Base-by-base conservation (phyloP, 2,329 filamentous ascomycete genomes). In the Ilyonectria sp. region DNA sequence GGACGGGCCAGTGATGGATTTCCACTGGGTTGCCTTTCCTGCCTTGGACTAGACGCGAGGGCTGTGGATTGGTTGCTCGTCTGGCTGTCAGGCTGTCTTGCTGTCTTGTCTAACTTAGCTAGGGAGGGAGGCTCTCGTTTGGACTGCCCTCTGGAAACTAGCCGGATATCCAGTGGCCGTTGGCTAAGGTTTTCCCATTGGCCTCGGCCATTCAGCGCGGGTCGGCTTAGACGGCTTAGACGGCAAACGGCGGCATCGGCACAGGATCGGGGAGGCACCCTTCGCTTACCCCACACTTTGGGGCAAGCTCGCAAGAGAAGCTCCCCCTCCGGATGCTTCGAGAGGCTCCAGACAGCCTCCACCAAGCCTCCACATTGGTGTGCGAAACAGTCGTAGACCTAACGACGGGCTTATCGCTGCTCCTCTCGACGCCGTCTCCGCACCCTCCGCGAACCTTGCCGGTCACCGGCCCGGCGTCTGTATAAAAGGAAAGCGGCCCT, bases 241-340 rank as follows among this genome's bases (percentile, higher is more conserved):
- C 74, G 74, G 74, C 71, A 76, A 76, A 49, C 31, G 60, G 66
- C 72, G 72, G 72, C 71, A 71, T 67, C 71, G 71, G 70, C 63
- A 63, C 44, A 60, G 56, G 57, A 70, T 60, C 63, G 65, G 68
- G 56, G 61, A 57, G 55, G 56, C 54, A 55, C 50, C 49, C 50
- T 23, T 9, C 29, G 60, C 23, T 47, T 70, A 69, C 69, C 69
- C 65, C 65, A 69, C 66, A 67, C 63, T 68, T 60, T 57, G 50
- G 49, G n/a, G 44, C 44, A 9, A 46, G 44, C 44, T 46, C 10
- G 50, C 31, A 23, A 26, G 50, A 29, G 23, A 29, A 52, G 49
- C 49, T 23, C 15, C 35, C 53, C 52, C 50, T 52, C 58, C 52
- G 56, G 44, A 57, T 55, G 58, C 49, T 11, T 33, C 31, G 43